phyloP scores from a whole-genome alignment of 2,329 filamentous ascomycete genomes.

The Herpomyces periplanetae region DNA sequence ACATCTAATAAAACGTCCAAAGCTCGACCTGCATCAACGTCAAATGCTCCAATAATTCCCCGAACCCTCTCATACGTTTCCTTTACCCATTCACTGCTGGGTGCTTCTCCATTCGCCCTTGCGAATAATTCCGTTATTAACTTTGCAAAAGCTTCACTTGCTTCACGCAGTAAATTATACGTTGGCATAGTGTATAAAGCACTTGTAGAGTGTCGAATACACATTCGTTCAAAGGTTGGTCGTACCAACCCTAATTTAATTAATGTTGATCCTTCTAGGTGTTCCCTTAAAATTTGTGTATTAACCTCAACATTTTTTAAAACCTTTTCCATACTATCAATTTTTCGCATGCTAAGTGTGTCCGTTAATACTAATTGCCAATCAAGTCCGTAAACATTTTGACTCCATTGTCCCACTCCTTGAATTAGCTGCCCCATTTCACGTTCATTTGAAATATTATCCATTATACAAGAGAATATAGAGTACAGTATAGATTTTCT shows the following conservation, averaged over 20 bases:
- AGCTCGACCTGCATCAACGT: constrained; percentile 73
- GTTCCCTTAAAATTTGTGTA: too few relatives aligned
- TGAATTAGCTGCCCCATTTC: too few relatives aligned
- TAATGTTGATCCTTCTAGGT: too few relatives aligned
- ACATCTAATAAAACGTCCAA: constrained; percentile 82
- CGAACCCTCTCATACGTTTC: constrained; percentile 72
- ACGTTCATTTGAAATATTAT: too few relatives aligned
- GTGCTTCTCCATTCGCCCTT: constrained; percentile 30
- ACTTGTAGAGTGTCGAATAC: constrained; percentile 65
- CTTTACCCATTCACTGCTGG: constrained; percentile 32
- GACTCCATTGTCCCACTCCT: too few relatives aligned
- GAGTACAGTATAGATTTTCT: too few relatives aligned
- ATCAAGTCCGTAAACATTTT: too few relatives aligned
- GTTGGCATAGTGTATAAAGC: constrained; percentile 78
- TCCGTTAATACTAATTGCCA: too few relatives aligned
- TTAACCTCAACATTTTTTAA: too few relatives aligned
- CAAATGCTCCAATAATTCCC: constrained; percentile 77
- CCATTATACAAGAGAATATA: too few relatives aligned
- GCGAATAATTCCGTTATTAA: constrained; percentile 82
- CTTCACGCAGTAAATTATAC: constrained; percentile 76
- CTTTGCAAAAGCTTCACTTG: constrained; percentile 87
- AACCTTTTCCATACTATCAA: too few relatives aligned
- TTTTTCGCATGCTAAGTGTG: too few relatives aligned
- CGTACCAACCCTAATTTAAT: constrained; percentile 53
- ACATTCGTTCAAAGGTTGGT: constrained; percentile 42